A percentile compares a stretch with the other conserved stretches of the same genome.
Evolutionary conservation across 1,284 basidiomycete species (phyloP).

Genomic region (Puccinia brachypodii): DNA sequence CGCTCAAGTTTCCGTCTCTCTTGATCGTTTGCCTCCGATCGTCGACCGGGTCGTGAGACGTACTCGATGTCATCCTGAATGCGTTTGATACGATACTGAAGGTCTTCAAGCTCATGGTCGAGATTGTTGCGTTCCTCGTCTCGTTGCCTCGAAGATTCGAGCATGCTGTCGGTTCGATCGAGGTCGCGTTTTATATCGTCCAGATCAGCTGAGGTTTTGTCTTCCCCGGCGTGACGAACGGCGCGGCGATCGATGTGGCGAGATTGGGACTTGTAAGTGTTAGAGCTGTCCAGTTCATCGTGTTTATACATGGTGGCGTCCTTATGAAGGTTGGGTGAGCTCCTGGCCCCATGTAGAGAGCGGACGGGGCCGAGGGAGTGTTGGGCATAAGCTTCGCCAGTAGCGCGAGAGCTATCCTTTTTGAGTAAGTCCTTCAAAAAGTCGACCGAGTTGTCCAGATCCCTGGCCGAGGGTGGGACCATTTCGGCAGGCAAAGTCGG

Average conservation of each 20-base stretch:
- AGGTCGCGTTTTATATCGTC: slow-evolving; percentile 84
- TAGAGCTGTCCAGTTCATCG: slow-evolving; percentile 64
- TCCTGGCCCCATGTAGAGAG: slow-evolving; percentile 36
- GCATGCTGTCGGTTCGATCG: slow-evolving; percentile 74
- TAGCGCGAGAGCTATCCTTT: slow-evolving; percentile 67
- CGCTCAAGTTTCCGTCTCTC: slow-evolving; percentile 84
- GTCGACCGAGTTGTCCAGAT: slow-evolving; percentile 86
- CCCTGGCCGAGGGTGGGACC: slow-evolving; percentile 84
- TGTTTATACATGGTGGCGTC: slow-evolving; percentile 95
- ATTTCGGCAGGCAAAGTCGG: slow-evolving; percentile 83
- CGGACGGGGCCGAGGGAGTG: slow-evolving; percentile 42
- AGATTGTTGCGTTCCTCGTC: slow-evolving; percentile 81
- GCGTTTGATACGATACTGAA: slow-evolving; percentile 80
- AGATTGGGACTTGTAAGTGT: slow-evolving; percentile 74
- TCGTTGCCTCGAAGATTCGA: slow-evolving; percentile 71
- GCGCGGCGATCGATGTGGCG: slow-evolving; percentile 84
- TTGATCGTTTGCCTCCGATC: slow-evolving; percentile 74
- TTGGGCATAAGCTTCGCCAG: slow-evolving; percentile 45
- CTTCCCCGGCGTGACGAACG: slow-evolving; percentile 74
- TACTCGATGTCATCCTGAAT: slow-evolving; percentile 94
- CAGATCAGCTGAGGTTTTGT: slow-evolving; percentile 69
- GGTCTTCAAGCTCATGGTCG: slow-evolving; percentile 82
- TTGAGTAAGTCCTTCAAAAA: slow-evolving; percentile 86
- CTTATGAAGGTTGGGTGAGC: slow-evolving; percentile 65
- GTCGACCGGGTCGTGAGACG: slow-evolving; percentile 72